Conservation (phyloP, 2,329 filamentous ascomycete species). For the Claviceps sp. region DNA sequence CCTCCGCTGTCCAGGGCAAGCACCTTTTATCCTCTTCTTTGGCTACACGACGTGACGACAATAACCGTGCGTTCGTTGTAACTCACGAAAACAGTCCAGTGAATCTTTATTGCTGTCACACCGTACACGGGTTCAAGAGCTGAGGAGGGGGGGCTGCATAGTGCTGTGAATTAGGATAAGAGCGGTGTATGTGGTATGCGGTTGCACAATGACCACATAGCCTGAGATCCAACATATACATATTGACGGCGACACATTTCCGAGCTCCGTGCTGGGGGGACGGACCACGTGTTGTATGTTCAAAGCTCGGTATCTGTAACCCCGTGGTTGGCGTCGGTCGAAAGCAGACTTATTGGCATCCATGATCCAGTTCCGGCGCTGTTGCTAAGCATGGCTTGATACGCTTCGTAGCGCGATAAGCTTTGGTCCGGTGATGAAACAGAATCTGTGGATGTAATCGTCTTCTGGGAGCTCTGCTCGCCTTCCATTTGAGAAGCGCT, state of each 20-base stretch:
- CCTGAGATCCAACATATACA: background rate
- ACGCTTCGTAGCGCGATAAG: conserved; percentile 18
- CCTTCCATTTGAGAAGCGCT: background rate
- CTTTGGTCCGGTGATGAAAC: conserved; percentile 9
- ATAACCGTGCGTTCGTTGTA: background rate
- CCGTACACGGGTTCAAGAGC: too few relatives aligned
- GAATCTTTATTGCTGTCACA: background rate
- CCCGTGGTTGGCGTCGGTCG: conserved; percentile 21
- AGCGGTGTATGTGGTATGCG: background rate
- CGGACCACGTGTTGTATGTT: background rate
- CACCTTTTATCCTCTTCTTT: background rate
- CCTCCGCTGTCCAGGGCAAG: background rate
- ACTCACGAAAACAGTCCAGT: background rate
- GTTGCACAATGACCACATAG: background rate
- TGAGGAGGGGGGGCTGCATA: background rate
- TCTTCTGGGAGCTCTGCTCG: conserved; percentile 1
- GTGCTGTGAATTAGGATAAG: background rate
- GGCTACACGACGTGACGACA: too few relatives aligned
- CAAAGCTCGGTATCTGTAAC: conserved; percentile 20
- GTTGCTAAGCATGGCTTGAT: conserved; percentile 19
- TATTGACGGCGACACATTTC: background rate
- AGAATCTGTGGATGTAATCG: background rate
- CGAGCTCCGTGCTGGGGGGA: background rate
- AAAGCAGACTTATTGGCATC: conserved; percentile 20
- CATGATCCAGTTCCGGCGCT: conserved; percentile 14